Percentiles rank a stretch among this genome's conserved stretches.
Evolutionary conservation across 495 filamentous ascomycete species (phyloP).

Genomic region (Viridothelium virens): DNA sequence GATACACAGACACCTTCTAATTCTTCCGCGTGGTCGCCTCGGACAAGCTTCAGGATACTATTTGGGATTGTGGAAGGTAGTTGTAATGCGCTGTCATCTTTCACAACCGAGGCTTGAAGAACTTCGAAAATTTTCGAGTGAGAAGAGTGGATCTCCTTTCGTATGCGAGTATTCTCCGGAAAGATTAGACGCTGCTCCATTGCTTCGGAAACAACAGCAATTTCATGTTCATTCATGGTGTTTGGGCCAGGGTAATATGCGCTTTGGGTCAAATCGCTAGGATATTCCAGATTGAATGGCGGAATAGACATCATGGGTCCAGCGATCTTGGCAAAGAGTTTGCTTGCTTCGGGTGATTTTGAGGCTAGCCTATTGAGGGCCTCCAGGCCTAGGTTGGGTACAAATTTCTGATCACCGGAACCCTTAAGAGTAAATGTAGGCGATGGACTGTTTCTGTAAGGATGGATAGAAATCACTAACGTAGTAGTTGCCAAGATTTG

Average conservation of each 20-base stretch:
- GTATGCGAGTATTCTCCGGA: constrained; percentile 33
- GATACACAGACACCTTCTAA: constrained; percentile 21
- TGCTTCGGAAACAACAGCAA: constrained; percentile 18
- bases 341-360: neutral
- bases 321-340: constrained; percentile 20
- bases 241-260: constrained; percentile 30
- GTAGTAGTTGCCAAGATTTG: constrained; percentile 29
- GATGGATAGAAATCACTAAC: constrained; percentile 7
- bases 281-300: constrained; percentile 28
- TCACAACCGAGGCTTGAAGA: constrained; percentile 31
- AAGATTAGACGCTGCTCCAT: constrained; percentile 25
- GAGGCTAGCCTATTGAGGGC: constrained; percentile 10
- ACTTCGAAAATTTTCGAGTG: constrained; percentile 21
- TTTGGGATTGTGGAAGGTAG: constrained; percentile 1
- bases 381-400: constrained; percentile 23
- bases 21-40: constrained; percentile 31
- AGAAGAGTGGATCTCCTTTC: constrained; percentile 14
- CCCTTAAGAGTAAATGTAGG: constrained; percentile 7
- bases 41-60: constrained; percentile 16
- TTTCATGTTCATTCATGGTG: constrained; percentile 25
- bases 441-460: neutral
- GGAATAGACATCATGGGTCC: constrained; percentile 7
- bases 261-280: constrained; percentile 22
- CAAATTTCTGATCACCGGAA: constrained; percentile 33
- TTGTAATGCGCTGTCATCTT: neutral